These are phyloP conservation scores for Lenwebbia sp. DNA, from an alignment of 345 rosid genomes.

Conservation along the genomic window DNA sequence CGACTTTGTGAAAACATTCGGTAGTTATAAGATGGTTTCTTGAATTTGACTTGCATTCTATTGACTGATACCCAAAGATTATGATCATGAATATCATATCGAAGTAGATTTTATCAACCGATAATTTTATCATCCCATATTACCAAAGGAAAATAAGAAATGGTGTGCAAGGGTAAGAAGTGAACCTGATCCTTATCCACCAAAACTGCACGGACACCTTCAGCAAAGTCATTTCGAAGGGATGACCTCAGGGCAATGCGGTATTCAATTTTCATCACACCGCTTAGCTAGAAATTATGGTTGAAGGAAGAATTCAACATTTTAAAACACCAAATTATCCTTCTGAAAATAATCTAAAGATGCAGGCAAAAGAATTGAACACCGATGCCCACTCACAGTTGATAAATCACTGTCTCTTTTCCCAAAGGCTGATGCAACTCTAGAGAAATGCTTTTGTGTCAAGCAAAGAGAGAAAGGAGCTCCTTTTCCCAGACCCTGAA, in stretches of 20 bases:
- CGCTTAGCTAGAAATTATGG: slow-evolving; percentile 32
- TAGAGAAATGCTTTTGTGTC: slow-evolving; percentile 59
- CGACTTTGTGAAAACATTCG: background rate
- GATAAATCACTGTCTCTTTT: slow-evolving; percentile 39
- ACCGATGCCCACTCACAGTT: slow-evolving; percentile 24
- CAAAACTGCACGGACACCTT: slow-evolving; percentile 94
- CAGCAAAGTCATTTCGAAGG: slow-evolving; percentile 57
- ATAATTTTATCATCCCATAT: background rate
- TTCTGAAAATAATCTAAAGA: background rate
- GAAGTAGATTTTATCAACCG: background rate
- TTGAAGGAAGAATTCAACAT: background rate
- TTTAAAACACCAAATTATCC: background rate
- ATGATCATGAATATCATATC: background rate
- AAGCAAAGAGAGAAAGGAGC: slow-evolving; percentile 91
- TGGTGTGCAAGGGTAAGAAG: background rate
- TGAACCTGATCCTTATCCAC: slow-evolving; percentile 90
- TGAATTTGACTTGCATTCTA: background rate
- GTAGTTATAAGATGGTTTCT: background rate
- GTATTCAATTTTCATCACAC: slow-evolving; percentile 87
- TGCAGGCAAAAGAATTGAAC: background rate
- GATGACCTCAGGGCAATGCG: slow-evolving; percentile 73
- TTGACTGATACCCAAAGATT: background rate
- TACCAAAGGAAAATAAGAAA: background rate
- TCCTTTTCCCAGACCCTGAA: slow-evolving; percentile 70
- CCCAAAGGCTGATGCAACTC: slow-evolving; percentile 58